Percentiles rank a stretch among this genome's conserved stretches.
Evolutionary conservation across 2,329 filamentous ascomycete genomes (phyloP).

Genomic region (Shiraia sp.): DNA sequence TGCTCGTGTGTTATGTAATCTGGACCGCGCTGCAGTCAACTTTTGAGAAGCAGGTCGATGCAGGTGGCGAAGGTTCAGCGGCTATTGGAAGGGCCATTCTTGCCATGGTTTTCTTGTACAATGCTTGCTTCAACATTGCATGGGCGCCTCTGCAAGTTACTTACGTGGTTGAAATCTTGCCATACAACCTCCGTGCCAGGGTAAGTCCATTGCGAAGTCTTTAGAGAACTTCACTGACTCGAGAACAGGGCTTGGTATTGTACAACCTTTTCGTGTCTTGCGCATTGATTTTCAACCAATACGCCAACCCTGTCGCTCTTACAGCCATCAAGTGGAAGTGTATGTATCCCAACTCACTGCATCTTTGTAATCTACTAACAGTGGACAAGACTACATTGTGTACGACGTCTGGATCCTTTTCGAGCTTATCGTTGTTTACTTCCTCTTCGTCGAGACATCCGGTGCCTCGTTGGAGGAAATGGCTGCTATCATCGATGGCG

Average conservation of each 20-base stretch:
- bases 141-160: slow-evolving; percentile 25
- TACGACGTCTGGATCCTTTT: slow-evolving; percentile 25
- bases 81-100: slow-evolving; percentile 41
- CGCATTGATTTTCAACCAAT: slow-evolving; percentile 6
- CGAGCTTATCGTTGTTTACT: slow-evolving; percentile 11
- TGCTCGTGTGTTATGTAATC: slow-evolving; percentile 49
- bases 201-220: background rate
- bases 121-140: slow-evolving; percentile 38
- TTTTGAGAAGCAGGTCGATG: slow-evolving; percentile 4
- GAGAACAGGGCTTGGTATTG: slow-evolving; percentile 11
- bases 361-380: slow-evolving; percentile 32
- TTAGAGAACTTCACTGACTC: background rate
- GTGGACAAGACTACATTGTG: slow-evolving; percentile 16
- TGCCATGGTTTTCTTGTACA: slow-evolving; percentile 58
- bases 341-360: background rate
- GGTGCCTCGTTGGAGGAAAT: slow-evolving; percentile 17
- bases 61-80: background rate
- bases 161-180: slow-evolving; percentile 33
- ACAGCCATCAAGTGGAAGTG: slow-evolving; percentile 9
- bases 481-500: slow-evolving; percentile 9
- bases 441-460: slow-evolving; percentile 15
- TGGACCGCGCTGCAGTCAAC: slow-evolving; percentile 4
- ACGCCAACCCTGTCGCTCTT: slow-evolving; percentile 8
- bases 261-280: slow-evolving; percentile 14
- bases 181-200: slow-evolving; percentile 35